Evolutionary conservation across 2,329 filamentous ascomycete species (phyloP).

Genomic region (Diaporthe sp.): DNA sequence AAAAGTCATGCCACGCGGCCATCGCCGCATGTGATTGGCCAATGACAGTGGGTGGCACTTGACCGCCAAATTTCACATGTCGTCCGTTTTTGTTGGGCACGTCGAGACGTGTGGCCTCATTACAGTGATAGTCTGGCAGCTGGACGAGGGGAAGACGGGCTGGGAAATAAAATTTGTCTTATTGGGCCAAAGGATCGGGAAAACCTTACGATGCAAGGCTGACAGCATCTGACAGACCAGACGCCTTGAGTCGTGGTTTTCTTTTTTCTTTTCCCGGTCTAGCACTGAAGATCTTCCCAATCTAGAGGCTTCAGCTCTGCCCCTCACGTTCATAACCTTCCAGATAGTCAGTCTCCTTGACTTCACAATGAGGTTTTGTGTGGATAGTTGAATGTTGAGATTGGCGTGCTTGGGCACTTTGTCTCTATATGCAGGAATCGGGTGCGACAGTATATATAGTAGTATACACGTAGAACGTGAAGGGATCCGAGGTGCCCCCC

Average conservation of each 20-base stretch:
- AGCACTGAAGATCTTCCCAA: not conserved
- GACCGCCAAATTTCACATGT: constrained; percentile 36
- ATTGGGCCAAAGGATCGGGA: not conserved
- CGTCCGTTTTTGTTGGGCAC: constrained; percentile 31
- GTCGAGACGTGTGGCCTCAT: constrained; percentile 29
- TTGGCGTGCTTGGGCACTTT: constrained; percentile 10
- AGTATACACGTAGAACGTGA: not conserved
- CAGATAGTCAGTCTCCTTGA: not conserved
- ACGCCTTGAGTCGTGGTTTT: not conserved
- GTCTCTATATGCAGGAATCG: not conserved
- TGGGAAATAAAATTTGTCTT: constrained; percentile 1
- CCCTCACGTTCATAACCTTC: not conserved
- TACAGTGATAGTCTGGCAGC: not conserved
- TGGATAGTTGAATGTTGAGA: not conserved
- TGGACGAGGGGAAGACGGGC: not conserved
- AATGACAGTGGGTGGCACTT: constrained; percentile 27
- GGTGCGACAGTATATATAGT: not conserved
- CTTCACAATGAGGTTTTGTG: not conserved
- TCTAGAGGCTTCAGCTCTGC: not conserved
- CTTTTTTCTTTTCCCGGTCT: not conserved
- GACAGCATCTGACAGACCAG: constrained; percentile 4
- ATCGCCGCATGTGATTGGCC: constrained; percentile 35
- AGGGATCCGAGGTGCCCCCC: not conserved
- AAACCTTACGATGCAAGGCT: not conserved
- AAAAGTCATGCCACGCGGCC: constrained; percentile 34